A percentile compares a stretch with the other conserved stretches of the same genome.
These are phyloP conservation scores for Fusarium zealandicum DNA, from an alignment of 2,329 filamentous ascomycete species.

Conservation along the genomic window DNA sequence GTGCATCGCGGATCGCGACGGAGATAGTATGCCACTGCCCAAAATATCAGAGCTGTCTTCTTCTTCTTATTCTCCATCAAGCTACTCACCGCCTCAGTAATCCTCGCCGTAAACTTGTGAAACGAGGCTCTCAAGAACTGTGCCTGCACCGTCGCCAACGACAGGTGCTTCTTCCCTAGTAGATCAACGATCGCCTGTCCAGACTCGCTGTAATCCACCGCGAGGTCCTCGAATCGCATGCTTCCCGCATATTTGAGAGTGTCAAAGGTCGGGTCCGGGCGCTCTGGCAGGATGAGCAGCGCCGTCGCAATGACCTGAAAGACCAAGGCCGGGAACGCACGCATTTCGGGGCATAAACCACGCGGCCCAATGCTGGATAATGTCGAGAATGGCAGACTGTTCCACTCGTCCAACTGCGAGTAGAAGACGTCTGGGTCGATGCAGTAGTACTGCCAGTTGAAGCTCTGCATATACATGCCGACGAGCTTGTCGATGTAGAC, in stretches of 20 bases:
- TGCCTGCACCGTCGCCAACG: constrained; percentile 63
- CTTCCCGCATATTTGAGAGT: constrained; percentile 64
- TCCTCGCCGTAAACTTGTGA: constrained; percentile 65
- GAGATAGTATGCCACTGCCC: constrained; percentile 63
- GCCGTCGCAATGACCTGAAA: constrained; percentile 65
- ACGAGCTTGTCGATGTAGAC: constrained; percentile 63
- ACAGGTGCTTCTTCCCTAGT: constrained; percentile 64
- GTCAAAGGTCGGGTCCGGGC: constrained; percentile 58
- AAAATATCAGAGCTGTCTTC: not conserved
- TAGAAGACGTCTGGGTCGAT: constrained; percentile 62
- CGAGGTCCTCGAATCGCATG: constrained; percentile 68
- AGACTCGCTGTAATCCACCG: constrained; percentile 66
- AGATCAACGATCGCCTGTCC: constrained; percentile 61
- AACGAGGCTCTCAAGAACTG: constrained; percentile 64
- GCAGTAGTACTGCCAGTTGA: constrained; percentile 66
- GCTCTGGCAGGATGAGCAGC: constrained; percentile 59
- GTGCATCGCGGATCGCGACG: constrained; percentile 65
- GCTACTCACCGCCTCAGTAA: constrained; percentile 60
- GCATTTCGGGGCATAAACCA: constrained; percentile 58
- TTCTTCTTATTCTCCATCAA: not conserved
- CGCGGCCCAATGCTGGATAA: constrained; percentile 59
- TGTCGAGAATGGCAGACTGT: constrained; percentile 59
- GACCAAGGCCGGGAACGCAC: constrained; percentile 65
- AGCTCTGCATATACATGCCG: constrained; percentile 61
- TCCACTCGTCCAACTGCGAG: constrained; percentile 62